phyloP scores from a whole-genome alignment of 768 basidiomycete genomes.

The Mrakia gelida region DNA sequence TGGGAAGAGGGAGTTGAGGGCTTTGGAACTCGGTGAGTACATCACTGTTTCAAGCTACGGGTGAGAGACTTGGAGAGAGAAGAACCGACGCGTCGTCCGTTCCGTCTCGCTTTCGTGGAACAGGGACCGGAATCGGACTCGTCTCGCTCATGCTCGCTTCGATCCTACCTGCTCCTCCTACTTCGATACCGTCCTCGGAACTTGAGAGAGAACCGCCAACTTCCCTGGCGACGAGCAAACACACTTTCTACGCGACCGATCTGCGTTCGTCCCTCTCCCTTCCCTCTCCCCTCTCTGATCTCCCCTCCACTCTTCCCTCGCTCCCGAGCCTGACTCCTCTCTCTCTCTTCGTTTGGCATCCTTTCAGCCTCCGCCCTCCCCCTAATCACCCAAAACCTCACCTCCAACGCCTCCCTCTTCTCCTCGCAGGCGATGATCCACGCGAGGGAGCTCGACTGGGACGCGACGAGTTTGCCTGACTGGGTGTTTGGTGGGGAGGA shows the following conservation, averaged over 20 bases:
- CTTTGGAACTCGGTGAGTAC: conserved; percentile 67
- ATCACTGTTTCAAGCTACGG: not conserved
- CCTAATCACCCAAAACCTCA: conserved; percentile 11
- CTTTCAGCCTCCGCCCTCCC: conserved; percentile 25
- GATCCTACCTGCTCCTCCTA: conserved; percentile 47
- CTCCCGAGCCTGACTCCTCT: not conserved
- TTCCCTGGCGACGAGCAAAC: conserved; percentile 38
- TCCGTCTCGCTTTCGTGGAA: not conserved
- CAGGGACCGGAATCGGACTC: conserved; percentile 81
- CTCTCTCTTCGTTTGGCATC: not conserved
- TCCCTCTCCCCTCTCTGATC: not conserved
- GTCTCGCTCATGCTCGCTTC: conserved; percentile 64
- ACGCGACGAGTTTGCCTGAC: not conserved
- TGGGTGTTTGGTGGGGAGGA: conserved; percentile 19
- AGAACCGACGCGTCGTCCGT: not conserved
- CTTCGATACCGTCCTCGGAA: not conserved
- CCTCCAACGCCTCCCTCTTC: conserved; percentile 4
- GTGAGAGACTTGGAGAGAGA: not conserved
- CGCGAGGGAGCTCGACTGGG: conserved; percentile 25
- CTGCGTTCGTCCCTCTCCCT: conserved; percentile 54
- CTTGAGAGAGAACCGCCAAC: not conserved
- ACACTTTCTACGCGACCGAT: conserved; percentile 59
- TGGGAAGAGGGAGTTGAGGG: conserved; percentile 27
- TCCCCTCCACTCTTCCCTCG: not conserved
- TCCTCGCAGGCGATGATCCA: not conserved